Base-by-base conservation (phyloP, 768 basidiomycete species). In the Leccinum truebloodii region DNA sequence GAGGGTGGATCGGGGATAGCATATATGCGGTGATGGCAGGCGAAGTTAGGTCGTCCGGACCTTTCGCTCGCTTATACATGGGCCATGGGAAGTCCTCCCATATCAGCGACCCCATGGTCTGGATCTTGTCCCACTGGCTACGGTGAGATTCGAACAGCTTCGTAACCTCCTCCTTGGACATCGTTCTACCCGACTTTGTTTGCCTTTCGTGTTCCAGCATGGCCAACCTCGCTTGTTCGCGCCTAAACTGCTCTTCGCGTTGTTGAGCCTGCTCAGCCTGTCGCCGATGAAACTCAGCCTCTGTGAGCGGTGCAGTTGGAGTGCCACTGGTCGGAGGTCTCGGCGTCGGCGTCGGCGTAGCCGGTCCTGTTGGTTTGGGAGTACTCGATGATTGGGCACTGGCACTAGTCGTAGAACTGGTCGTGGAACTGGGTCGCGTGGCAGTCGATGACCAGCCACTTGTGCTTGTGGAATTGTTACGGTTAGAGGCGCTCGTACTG, bases 81-180 rank as follows among this genome's bases (percentile, higher is more conserved):
- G 90, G 89, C 90, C 90, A 92, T 9, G 90, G 89, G 67, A 92
- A 86, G 66, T 82, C 80, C 32, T 79, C 77, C 89, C 89, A 91
- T 37, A 75, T 78, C 59, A 90, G 74, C 57, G 78, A 76, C 48
- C 72, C 72, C 59, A 71, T 41, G 13, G 64, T 68, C 46, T 73
- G 70, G 6, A 86, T 72, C 58, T 76, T 79, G 53, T 74, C 73
- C 89, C 89, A 90, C 54, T 82, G 82, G 44, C 77, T 76, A 41
- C 88, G 88, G 67, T 91, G 88, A 44, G 73, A 76, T 50, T 85
- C 85, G 65, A 85, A 86, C 6, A 86, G 65, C 61, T 79, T 78
- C 32, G 78, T 66, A 41, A 87, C 73, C 5, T 88, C 85, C 56
- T 88, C 85, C 62, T 81, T 84, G 63, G 79, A 78, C 68, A 85